Evolutionary conservation across 2,329 filamentous ascomycete genomes (phyloP), one percentile per base, ranked within the genome.

Genomic region (Pestalotiopsis sp.): DNA sequence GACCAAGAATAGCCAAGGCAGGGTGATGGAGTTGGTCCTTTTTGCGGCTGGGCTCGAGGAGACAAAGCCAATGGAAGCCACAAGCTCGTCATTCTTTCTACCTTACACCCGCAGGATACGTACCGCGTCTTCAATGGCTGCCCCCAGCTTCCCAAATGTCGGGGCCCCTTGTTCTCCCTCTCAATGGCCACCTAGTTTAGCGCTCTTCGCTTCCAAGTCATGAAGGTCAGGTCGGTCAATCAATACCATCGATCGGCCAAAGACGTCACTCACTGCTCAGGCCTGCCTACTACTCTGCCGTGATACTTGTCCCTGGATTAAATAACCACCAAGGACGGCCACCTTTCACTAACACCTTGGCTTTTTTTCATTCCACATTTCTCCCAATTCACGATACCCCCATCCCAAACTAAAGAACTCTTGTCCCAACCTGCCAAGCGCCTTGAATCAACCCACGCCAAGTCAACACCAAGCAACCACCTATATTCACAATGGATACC

Each of bases 401-500:
- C 40, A 36, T 31, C 5, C 17, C 13, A 20, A n/a, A 49, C 11
- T 25, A 17, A 7, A 27, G 40, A n/a, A 40, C 61, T 20, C n/a
- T 52, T 45, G 17, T 52, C 45, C 3, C 45, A 52, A n/a, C 5
- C 45, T n/a, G 45, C 45, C 45, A 52, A 52, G 45, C 45, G 6
- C 45, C 45, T 52, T 20, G 17, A 25, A 20, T 49, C 25, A 14
- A 20, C 38, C 4, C 13, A 45, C 45, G 45, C 45, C 45, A 52
- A 52, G 45, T 45, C n/a, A 60, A 23, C 36, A 25, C 56, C 40
- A 23, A 36, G 20, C 3, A 66, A 17, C 20, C 36, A 40, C 27
- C n/a, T 23, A 66, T 60, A 60, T 13, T 56, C 27, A 56, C 11
- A 60, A 92, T 93, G 90, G 91, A 93, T 70, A 87, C 89, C 41